Evolutionary conservation across 139 green algal species (phyloP).

Genomic region (Coelastrella sp.): DNA sequence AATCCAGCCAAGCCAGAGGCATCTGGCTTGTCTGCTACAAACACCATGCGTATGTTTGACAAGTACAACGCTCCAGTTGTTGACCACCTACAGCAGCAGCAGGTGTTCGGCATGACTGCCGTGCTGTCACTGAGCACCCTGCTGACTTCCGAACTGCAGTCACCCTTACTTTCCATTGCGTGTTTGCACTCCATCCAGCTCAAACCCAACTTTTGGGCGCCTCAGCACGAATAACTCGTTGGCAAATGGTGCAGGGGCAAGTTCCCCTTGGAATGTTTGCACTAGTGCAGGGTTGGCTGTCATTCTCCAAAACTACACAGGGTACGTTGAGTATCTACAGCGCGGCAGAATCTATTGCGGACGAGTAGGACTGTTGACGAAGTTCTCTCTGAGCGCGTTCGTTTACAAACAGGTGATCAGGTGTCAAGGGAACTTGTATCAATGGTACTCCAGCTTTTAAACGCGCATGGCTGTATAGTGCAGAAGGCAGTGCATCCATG

Average conservation of each 20-base stretch:
- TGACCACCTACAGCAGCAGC: conserved; percentile 61
- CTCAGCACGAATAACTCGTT: conserved; percentile 72
- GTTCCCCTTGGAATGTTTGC: conserved; percentile 1
- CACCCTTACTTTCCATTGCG: conserved; percentile 69
- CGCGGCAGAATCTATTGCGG: no score
- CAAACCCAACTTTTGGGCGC: conserved; percentile 67
- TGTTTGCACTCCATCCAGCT: conserved; percentile 72
- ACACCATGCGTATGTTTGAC: conserved; percentile 84
- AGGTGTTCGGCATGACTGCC: neutral
- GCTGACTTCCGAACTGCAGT: neutral
- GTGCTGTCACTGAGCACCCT: neutral
- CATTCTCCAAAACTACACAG: conserved; percentile 56
- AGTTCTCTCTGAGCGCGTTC: no score
- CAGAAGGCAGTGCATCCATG: no score
- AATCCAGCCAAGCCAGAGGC: conserved; percentile 77
- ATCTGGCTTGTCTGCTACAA: conserved; percentile 78
- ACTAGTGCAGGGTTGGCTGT: conserved; percentile 80
- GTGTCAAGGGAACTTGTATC: no score
- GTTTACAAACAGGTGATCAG: no score
- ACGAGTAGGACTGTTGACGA: no score
- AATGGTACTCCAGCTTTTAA: no score
- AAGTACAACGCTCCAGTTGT: conserved; percentile 61
- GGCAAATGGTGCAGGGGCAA: conserved; percentile 72
- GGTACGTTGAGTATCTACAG: neutral
- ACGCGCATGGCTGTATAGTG: no score